These are phyloP conservation scores for Fragaria ananassa DNA, from an alignment of 306 rosid species.

Conservation along the genomic window DNA sequence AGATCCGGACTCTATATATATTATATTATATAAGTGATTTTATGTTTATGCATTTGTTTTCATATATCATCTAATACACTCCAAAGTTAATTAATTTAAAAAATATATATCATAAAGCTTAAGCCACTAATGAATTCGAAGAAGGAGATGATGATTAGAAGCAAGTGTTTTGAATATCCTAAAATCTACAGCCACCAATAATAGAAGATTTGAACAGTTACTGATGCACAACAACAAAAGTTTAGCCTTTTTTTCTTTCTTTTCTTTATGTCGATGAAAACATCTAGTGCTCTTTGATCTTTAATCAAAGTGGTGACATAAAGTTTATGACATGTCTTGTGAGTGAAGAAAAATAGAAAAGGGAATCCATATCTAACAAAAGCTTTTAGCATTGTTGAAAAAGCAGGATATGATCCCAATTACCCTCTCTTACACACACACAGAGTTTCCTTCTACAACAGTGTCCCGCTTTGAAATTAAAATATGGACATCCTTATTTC, in stretches of 20 bases:
- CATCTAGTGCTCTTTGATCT: not conserved
- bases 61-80: not conserved
- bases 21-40: not conserved
- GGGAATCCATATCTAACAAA: not conserved
- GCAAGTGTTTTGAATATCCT: not conserved
- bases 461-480: no score
- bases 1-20: not conserved
- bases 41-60: not conserved
- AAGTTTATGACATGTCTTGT: not conserved
- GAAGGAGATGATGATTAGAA: not conserved
- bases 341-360: no score
- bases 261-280: conserved; percentile 2
- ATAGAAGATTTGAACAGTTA: not conserved
- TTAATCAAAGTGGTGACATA: conserved; percentile 4
- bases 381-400: not conserved
- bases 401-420: no score
- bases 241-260: not conserved
- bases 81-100: not conserved
- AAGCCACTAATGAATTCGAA: conserved; percentile 14
- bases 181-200: conserved; percentile 15
- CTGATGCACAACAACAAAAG: not conserved
- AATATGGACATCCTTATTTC: no score
- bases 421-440: no score
- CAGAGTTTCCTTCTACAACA: no score
- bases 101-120: not conserved